phyloP scores from a whole-genome alignment of 306 rosid species.

The Prunus persica region Prunus_persica_NCBIv2 NC_034009.1:44279001-44279500 shows the following conservation, averaged over 20 bases:
- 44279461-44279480: conserved; percentile 76
- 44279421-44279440: conserved; percentile 64
- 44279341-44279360: conserved; percentile 98
- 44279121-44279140: conserved; percentile 70
- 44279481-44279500: conserved; percentile 51
- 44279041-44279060: conserved; percentile 69
- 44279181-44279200: conserved; percentile 93
- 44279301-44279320: conserved; percentile 72
- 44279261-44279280: conserved; percentile 91
- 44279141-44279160: conserved; percentile 72
- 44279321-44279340: conserved; percentile 99
- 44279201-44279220: conserved; percentile 82
- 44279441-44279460: conserved; percentile 90
- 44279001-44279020: conserved; percentile 30
- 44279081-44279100: conserved; percentile 61
- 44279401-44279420: conserved; percentile 69
- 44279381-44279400: conserved; percentile 87
- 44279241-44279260: conserved; percentile 90
- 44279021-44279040: conserved; percentile 87
- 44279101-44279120: conserved; percentile 42
- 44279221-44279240: conserved; percentile 81
- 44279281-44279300: conserved; percentile 74
- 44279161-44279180: conserved; percentile 79
- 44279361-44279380: conserved; percentile 95
- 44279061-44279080: conserved; percentile 61